phyloP scores from a whole-genome alignment of 805 yeast species.

The Metschnikowia dekortorum region DNA sequence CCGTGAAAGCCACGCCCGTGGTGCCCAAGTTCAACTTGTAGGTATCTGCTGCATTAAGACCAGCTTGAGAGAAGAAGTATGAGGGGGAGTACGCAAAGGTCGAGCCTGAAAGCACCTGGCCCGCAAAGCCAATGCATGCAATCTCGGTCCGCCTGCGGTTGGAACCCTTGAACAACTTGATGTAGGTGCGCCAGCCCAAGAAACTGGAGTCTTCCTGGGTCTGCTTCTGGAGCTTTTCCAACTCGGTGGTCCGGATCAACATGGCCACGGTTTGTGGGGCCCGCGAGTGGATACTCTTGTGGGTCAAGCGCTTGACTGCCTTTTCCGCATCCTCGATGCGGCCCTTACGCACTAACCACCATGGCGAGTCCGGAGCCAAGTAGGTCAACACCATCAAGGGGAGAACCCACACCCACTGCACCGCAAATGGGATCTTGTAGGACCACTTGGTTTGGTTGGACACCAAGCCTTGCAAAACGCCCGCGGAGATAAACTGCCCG shows the following conservation, averaged over 20 bases:
- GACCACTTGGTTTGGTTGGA: slow-evolving; percentile 25
- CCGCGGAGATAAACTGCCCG: slow-evolving; percentile 54
- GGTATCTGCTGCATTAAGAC: slow-evolving; percentile 5
- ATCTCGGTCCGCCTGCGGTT: slow-evolving; percentile 9
- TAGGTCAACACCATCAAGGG: slow-evolving; percentile 41
- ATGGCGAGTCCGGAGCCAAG: slow-evolving; percentile 56
- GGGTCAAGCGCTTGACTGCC: slow-evolving; percentile 5
- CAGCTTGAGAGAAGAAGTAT: slow-evolving; percentile 11
- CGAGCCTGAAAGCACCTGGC: slow-evolving; percentile 10
- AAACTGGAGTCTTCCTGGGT: slow-evolving; percentile 21
- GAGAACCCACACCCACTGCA: slow-evolving; percentile 60
- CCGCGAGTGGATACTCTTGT: slow-evolving; percentile 16
- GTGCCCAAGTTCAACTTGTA: slow-evolving; percentile 12
- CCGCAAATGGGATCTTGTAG: slow-evolving; percentile 51
- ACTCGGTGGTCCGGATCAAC: slow-evolving; percentile 30
- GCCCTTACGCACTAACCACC: slow-evolving; percentile 48
- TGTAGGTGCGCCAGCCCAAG: slow-evolving; percentile 24
- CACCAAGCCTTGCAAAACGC: slow-evolving; percentile 41
- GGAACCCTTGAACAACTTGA: slow-evolving; percentile 5
- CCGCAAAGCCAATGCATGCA: slow-evolving; percentile 10
- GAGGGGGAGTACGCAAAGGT: slow-evolving; percentile 11
- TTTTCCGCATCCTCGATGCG: slow-evolving; percentile 39
- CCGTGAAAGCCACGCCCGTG: slow-evolving; percentile 9
- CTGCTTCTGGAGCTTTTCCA: slow-evolving; percentile 23
- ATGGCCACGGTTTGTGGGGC: slow-evolving; percentile 17